These are phyloP conservation scores for Clarireedia homoeocarpa DNA, from an alignment of 2,329 filamentous ascomycete genomes.

Conservation along the genomic window DNA sequence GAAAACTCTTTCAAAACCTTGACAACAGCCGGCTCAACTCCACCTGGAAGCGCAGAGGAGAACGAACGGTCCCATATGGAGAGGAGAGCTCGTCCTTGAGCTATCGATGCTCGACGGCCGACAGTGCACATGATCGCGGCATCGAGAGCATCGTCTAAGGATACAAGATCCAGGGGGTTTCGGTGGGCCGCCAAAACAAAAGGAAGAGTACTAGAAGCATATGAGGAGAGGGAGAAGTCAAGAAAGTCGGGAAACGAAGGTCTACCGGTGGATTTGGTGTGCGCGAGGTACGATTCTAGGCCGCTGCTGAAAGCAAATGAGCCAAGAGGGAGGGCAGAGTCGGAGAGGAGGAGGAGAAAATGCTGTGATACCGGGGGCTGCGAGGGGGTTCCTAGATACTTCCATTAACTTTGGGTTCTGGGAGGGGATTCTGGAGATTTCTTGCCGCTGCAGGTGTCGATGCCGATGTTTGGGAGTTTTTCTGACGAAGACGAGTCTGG, in stretches of 20 bases:
- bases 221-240: constrained; percentile 59
- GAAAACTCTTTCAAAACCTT: constrained; percentile 23
- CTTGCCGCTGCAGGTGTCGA: background rate
- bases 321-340: constrained; percentile 73
- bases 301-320: constrained; percentile 84
- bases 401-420: too few relatives aligned
- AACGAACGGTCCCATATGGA: constrained; percentile 71
- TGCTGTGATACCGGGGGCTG: constrained; percentile 36
- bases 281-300: constrained; percentile 73
- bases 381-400: background rate
- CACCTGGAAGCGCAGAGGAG: constrained; percentile 31
- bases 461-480: constrained; percentile 17
- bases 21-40: constrained; percentile 14
- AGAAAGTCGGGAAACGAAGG: constrained; percentile 59
- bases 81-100: constrained; percentile 68
- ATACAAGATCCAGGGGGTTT: constrained; percentile 40
- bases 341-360: constrained; percentile 68
- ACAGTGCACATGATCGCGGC: constrained; percentile 74
- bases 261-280: constrained; percentile 38
- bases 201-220: constrained; percentile 65
- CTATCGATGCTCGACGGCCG: constrained; percentile 63
- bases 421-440: too few relatives aligned
- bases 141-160: constrained; percentile 68
- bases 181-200: constrained; percentile 65
- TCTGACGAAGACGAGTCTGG: constrained; percentile 19